phyloP scores from a whole-genome alignment of 2,329 filamentous ascomycete species.

The Cordyceps tenuipes region DNA sequence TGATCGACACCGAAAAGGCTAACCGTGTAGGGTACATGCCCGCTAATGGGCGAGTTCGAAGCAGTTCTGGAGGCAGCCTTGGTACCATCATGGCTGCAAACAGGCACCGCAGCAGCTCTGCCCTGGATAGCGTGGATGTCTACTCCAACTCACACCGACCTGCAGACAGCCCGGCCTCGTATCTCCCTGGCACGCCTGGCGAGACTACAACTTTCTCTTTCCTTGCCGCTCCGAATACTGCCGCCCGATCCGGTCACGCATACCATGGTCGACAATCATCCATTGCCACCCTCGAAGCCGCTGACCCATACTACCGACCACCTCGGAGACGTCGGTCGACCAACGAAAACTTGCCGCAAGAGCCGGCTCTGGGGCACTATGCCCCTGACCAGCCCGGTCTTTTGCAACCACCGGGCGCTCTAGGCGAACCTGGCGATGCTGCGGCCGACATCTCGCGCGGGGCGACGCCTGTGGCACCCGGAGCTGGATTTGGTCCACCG shows the following conservation, averaged over 20 bases:
- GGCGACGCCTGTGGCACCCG: slow-evolving; percentile 35
- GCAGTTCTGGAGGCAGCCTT: slow-evolving; percentile 53
- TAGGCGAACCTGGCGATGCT: slow-evolving; percentile 31
- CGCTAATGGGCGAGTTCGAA: slow-evolving; percentile 45
- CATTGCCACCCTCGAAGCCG: slow-evolving; percentile 40
- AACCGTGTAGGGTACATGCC: slow-evolving; percentile 52
- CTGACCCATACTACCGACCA: slow-evolving; percentile 83
- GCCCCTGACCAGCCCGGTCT: slow-evolving; percentile 27
- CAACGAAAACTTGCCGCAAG: slow-evolving; percentile 26
- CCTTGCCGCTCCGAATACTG: slow-evolving; percentile 48
- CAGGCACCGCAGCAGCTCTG: slow-evolving; percentile 46
- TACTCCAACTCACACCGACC: slow-evolving; percentile 37
- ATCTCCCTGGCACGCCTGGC: slow-evolving; percentile 65
- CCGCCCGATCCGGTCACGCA: slow-evolving; percentile 29
- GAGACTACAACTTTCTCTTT: slow-evolving; percentile 67
- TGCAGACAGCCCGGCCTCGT: slow-evolving; percentile 53
- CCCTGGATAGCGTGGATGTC: slow-evolving; percentile 42
- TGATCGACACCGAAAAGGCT: slow-evolving; percentile 62
- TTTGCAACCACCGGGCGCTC: slow-evolving; percentile 26
- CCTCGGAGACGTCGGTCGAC: slow-evolving; percentile 64
- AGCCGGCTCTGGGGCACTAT: slow-evolving; percentile 19
- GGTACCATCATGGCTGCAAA: slow-evolving; percentile 37
- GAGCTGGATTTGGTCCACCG: slow-evolving; percentile 13
- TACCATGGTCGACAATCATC: slow-evolving; percentile 35
- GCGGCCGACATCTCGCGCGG: slow-evolving; percentile 34